Conservation (phyloP, 306 rosid species). For the Malus sylvestris region DNA sequence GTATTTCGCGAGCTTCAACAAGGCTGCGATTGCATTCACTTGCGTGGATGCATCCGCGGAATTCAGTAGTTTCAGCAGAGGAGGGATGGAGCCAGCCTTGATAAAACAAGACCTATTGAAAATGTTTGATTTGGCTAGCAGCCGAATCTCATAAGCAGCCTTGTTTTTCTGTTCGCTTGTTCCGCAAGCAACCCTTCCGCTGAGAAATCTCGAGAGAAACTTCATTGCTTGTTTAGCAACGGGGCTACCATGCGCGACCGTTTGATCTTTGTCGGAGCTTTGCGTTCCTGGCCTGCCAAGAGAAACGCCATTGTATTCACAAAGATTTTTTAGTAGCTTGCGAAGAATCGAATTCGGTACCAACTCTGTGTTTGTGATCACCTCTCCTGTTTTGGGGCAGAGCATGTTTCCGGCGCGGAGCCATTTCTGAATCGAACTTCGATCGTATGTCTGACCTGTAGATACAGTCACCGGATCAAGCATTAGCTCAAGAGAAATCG, state of each 20-base stretch:
- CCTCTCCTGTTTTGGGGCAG: slow-evolving; percentile 89
- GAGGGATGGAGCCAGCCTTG: slow-evolving; percentile 46
- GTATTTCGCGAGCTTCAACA: slow-evolving; percentile 67
- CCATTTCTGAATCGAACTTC: slow-evolving; percentile 72
- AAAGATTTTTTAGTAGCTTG: slow-evolving; percentile 51
- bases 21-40: slow-evolving; percentile 56
- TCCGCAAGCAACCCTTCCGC: slow-evolving; percentile 51
- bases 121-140: slow-evolving; percentile 52
- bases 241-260: slow-evolving; percentile 31
- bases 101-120: slow-evolving; percentile 63
- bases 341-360: slow-evolving; percentile 53
- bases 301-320: slow-evolving; percentile 32
- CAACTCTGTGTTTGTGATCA: slow-evolving; percentile 38
- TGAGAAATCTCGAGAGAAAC: slow-evolving; percentile 44
- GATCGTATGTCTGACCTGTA: slow-evolving; percentile 91
- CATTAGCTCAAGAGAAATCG: slow-evolving; percentile 77
- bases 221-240: slow-evolving; percentile 48
- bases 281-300: slow-evolving; percentile 1
- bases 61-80: slow-evolving; percentile 39
- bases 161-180: slow-evolving; percentile 37
- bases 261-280: slow-evolving; percentile 28
- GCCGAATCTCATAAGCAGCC: slow-evolving; percentile 71
- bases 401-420: slow-evolving; percentile 50
- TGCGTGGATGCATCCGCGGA: slow-evolving; percentile 27
- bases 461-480: slow-evolving; percentile 78